Percentiles rank a stretch among this genome's conserved stretches.
phyloP scores from a whole-genome alignment of 2,329 filamentous ascomycete genomes.

The Colletotrichum sp. region DNA sequence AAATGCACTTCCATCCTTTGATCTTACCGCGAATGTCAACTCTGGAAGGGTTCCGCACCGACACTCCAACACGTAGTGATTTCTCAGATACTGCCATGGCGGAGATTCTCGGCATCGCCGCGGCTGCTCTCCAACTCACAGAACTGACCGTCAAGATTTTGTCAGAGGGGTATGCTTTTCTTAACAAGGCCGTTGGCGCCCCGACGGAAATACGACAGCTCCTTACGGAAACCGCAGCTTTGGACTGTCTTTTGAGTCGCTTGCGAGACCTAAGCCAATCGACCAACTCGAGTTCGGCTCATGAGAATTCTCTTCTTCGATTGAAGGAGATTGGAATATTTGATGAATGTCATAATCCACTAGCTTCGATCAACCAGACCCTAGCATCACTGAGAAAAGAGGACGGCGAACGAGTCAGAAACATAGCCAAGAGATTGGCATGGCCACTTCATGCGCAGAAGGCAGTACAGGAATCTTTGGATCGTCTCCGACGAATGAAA shows the following conservation, averaged over 20 bases:
- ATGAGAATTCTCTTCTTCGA: background rate
- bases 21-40: too few species aligned
- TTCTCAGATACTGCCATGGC: background rate
- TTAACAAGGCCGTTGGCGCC: fast-evolving
- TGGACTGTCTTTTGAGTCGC: background rate
- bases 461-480: background rate
- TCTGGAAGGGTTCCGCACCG: too few species aligned
- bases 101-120: fast-evolving
- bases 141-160: fast-evolving
- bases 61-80: too few species aligned
- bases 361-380: background rate
- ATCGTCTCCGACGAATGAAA: background rate
- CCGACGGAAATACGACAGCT: background rate
- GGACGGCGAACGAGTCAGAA: background rate
- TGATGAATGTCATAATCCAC: too few species aligned
- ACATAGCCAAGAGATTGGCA: background rate
- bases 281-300: fast-evolving
- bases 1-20: too few species aligned
- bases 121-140: fast-evolving
- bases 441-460: background rate
- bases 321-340: background rate
- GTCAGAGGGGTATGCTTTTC: background rate
- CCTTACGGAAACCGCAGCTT: background rate
- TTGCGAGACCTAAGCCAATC: fast-evolving
- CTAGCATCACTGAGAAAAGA: fast-evolving